Evolutionary conservation across 345 rosid species (phyloP).

Genomic region (Citrus sinensis): DVS_A1.0 CM039163.1:51339001-51339500

Average conservation of each 20-base stretch:
- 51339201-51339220: conserved; percentile 72
- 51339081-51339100: background rate
- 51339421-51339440: conserved; percentile 79
- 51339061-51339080: background rate
- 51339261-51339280: conserved; percentile 78
- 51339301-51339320: conserved; percentile 21
- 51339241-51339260: conserved; percentile 77
- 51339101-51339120: background rate
- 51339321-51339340: background rate
- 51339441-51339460: conserved; percentile 49
- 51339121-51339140: background rate
- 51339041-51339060: background rate
- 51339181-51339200: conserved; percentile 69
- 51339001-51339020: too few relatives aligned
- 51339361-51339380: background rate
- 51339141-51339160: background rate
- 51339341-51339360: background rate
- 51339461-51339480: background rate
- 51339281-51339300: conserved; percentile 84
- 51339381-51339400: conserved; percentile 60
- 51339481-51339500: background rate
- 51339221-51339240: conserved; percentile 82
- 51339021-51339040: background rate
- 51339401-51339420: conserved; percentile 60
- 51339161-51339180: background rate